These are phyloP conservation scores for Camellia oleifera DNA, from an alignment of 179 eudicot genomes.

Conservation along the genomic window DNA sequence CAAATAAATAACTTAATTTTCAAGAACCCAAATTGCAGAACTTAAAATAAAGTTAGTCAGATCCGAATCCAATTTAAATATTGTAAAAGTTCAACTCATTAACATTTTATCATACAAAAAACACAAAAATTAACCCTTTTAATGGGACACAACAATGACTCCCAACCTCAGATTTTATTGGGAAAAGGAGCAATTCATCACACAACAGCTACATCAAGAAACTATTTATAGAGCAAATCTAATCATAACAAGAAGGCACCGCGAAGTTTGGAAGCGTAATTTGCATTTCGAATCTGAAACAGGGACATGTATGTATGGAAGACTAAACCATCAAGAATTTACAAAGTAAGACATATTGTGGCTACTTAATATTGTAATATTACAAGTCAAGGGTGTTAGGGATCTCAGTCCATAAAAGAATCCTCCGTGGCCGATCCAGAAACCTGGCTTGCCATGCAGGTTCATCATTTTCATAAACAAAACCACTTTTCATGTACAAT, in stretches of 20 bases:
- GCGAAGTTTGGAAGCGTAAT: neutral
- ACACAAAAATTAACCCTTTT: no score
- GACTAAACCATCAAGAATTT: neutral
- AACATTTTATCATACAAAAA: no score
- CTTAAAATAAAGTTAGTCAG: no score
- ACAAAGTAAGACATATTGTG: neutral
- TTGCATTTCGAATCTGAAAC: neutral
- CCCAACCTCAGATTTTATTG: no score
- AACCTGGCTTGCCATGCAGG: constrained; percentile 85
- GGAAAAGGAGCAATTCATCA: no score
- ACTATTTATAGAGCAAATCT: neutral
- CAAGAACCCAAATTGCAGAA: no score
- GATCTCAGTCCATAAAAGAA: constrained; percentile 77
- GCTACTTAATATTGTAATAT: neutral
- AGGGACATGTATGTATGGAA: neutral
- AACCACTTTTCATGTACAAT: constrained; percentile 80
- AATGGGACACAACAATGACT: no score
- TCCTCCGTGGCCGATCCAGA: constrained; percentile 74
- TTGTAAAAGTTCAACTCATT: no score
- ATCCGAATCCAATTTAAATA: no score
- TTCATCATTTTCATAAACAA: constrained; percentile 72
- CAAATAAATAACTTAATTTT: no score
- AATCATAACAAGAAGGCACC: neutral
- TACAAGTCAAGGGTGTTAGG: constrained; percentile 50
- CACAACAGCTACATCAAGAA: neutral